Evolutionary conservation across 352 stramenopile genomes (phyloP).

Genomic region (Thraustotheca clavata): DNA sequence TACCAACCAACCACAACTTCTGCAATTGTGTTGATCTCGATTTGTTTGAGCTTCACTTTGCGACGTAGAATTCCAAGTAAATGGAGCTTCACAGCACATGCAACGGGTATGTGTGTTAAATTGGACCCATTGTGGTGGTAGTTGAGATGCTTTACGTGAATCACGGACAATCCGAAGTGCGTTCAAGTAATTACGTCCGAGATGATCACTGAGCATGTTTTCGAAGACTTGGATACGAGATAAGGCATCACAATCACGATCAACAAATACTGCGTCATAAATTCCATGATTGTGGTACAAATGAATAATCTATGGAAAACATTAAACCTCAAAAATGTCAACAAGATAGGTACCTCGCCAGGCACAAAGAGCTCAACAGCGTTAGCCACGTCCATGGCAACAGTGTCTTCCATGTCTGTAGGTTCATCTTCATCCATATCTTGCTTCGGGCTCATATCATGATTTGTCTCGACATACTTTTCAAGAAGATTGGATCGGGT

Average conservation of each 20-base stretch:
- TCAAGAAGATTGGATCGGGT: slow-evolving; percentile 12
- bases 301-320: slow-evolving; percentile 32
- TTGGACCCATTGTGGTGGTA: slow-evolving; percentile 55
- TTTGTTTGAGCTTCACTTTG: slow-evolving; percentile 83
- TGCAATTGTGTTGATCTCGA: slow-evolving; percentile 86
- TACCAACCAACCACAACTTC: slow-evolving; percentile 65
- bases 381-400: neutral
- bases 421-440: neutral
- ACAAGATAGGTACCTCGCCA: neutral
- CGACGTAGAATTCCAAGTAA: slow-evolving; percentile 87
- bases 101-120: slow-evolving; percentile 79
- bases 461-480: slow-evolving; percentile 13
- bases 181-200: slow-evolving; percentile 71
- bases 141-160: slow-evolving; percentile 40
- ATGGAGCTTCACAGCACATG: slow-evolving; percentile 82
- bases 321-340: neutral
- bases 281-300: slow-evolving; percentile 73
- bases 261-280: slow-evolving; percentile 74
- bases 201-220: slow-evolving; percentile 82
- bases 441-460: neutral
- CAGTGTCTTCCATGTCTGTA: neutral
- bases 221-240: slow-evolving; percentile 71
- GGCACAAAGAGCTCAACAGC: slow-evolving; percentile 17
- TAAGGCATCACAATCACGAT: slow-evolving; percentile 61
- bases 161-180: slow-evolving; percentile 75